Conservation (phyloP, 495 filamentous ascomycete species). For the Cryomyces antarcticus region DNA sequence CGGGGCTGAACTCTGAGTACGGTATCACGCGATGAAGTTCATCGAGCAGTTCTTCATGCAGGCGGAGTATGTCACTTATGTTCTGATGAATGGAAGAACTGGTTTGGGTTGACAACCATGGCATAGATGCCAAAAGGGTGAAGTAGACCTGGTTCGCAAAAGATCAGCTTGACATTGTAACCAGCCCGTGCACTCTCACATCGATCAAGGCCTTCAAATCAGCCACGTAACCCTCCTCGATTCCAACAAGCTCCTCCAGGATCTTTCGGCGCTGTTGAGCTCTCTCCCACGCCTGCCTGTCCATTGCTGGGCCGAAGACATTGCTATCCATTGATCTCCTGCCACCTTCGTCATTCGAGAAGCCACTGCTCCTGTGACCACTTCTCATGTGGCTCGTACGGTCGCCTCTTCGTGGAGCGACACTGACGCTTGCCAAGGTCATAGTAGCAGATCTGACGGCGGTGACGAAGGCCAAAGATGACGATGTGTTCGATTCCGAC, state of each 20-base stretch:
- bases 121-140: slow-evolving; percentile 39
- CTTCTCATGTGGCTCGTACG: slow-evolving; percentile 33
- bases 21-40: slow-evolving; percentile 43
- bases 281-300: slow-evolving; percentile 50
- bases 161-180: neutral
- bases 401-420: slow-evolving; percentile 31
- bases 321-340: slow-evolving; percentile 1
- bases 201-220: slow-evolving; percentile 73
- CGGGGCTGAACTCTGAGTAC: slow-evolving; percentile 37
- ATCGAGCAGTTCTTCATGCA: slow-evolving; percentile 49
- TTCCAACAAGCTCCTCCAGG: slow-evolving; percentile 63
- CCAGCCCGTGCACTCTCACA: slow-evolving; percentile 25
- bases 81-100: slow-evolving; percentile 43
- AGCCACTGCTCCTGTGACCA: slow-evolving; percentile 39
- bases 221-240: slow-evolving; percentile 74
- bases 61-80: slow-evolving; percentile 44
- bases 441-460: slow-evolving; percentile 58
- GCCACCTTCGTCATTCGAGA: slow-evolving; percentile 23
- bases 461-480: slow-evolving; percentile 53
- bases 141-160: slow-evolving; percentile 37
- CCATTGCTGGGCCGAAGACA: slow-evolving; percentile 31
- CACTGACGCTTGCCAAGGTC: slow-evolving; percentile 48
- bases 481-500: slow-evolving; percentile 37
- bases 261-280: slow-evolving; percentile 55
- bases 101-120: slow-evolving; percentile 31